Evolutionary conservation across 176 grass and related monocot species (phyloP).

Genomic region (Lolium multiflorum): DNA sequence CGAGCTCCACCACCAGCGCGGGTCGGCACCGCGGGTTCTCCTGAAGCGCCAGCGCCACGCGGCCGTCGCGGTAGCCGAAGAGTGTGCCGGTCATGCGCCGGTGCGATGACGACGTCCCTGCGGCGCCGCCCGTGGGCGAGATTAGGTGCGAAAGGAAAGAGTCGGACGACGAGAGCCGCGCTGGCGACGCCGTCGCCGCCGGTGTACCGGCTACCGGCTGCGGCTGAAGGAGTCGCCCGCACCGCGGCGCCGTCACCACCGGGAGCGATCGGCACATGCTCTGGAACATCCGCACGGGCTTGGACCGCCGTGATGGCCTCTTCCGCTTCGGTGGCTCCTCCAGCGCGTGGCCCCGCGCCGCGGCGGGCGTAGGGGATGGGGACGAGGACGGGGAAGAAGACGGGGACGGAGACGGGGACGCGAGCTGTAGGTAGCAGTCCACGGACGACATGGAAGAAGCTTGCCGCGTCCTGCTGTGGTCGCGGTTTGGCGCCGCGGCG

Average conservation of each 20-base stretch:
- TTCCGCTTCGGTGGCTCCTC: slow-evolving; percentile 42
- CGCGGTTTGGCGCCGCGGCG: neutral
- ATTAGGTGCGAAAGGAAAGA: slow-evolving; percentile 42
- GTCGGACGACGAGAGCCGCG: slow-evolving; percentile 1
- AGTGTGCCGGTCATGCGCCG: slow-evolving; percentile 65
- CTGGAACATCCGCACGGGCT: slow-evolving; percentile 50
- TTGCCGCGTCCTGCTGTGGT: neutral
- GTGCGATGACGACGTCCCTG: neutral
- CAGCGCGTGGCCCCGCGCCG: slow-evolving; percentile 32
- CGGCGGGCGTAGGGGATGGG: neutral
- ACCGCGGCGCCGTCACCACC: slow-evolving; percentile 51
- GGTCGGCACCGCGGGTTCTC: slow-evolving; percentile 70
- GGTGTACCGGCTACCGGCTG: neutral
- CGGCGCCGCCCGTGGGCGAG: neutral
- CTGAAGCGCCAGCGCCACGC: slow-evolving; percentile 69
- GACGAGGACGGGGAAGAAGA: neutral
- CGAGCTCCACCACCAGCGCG: slow-evolving; percentile 72
- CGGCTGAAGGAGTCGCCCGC: slow-evolving; percentile 18
- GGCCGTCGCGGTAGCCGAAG: slow-evolving; percentile 65
- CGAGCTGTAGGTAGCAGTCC: neutral
- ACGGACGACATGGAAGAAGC: slow-evolving; percentile 17
- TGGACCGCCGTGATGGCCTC: neutral
- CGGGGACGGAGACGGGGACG: neutral
- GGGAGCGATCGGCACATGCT: slow-evolving; percentile 63
- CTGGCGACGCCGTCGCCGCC: neutral